Base-by-base conservation (phyloP, 2,329 filamentous ascomycete genomes). In the Exophiala alcalophila region DNA sequence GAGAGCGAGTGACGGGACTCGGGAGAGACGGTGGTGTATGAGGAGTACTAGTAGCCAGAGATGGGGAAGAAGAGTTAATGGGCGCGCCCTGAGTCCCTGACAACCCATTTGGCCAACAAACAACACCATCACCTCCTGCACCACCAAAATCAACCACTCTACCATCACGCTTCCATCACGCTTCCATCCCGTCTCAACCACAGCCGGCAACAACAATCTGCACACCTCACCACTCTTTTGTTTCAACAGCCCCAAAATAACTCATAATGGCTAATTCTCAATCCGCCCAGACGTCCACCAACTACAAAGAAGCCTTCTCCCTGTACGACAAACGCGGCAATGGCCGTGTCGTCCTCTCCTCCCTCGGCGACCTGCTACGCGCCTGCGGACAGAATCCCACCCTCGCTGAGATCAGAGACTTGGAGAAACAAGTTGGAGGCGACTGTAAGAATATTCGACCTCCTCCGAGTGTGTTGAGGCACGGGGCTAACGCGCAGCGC, bases 221-320 rank as follows among this genome's bases (percentile, higher is more conserved):
- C n/a, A n/a, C n/a, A n/a, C n/a, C n/a, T n/a, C n/a, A n/a, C n/a
- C n/a, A n/a, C n/a, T n/a, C n/a, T n/a, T n/a, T n/a, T n/a, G n/a
- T n/a, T n/a, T n/a, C n/a, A n/a, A n/a, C n/a, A n/a, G n/a, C n/a
- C n/a, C 7, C 31, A 7, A 26, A 30, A 19, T 21, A 11, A 21
- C 36, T 29, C 33, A 37, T 18, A 20, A 53, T 53, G 50, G 47
- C 50, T 46, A 54, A 51, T 42, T 27, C 39, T 21, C 45, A 52
- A 42, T 39, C 44, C n/a, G 63, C 25, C 14, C 77, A 83, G 79
- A 77, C 79, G 65, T 80, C 80, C 50, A 97, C 91, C 74, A 97
- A 98, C 84, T 98, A 97, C 87, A 97, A 97, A 78, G 92, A 98
- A 83, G 92, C 92, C 59, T 98, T 98, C 72, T 90, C 90, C 61